Percentiles rank a stretch among this genome's conserved stretches.
Conservation (phyloP, 345 rosid species). For the Reutealis trisperma region DNA sequence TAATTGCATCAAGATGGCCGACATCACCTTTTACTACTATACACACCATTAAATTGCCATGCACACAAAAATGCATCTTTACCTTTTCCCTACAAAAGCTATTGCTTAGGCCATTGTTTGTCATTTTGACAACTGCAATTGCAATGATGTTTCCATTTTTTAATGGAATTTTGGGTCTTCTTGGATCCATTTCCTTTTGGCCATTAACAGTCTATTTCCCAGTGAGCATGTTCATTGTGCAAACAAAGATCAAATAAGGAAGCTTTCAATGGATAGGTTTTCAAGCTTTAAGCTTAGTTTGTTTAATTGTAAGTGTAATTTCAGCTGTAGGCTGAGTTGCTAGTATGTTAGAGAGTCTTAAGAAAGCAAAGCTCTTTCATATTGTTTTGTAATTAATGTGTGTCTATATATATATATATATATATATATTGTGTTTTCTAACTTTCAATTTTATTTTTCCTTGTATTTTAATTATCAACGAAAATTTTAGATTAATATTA, state of each 20-base stretch:
- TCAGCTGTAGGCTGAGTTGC: slow-evolving; percentile 25
- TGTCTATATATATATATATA: too few relatives aligned
- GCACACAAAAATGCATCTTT: not conserved
- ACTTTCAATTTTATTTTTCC: too few relatives aligned
- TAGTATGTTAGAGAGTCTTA: slow-evolving; percentile 19
- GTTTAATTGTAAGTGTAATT: slow-evolving; percentile 14
- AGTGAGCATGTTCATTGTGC: slow-evolving; percentile 16
- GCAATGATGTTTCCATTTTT: slow-evolving; percentile 39
- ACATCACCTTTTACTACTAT: slow-evolving; percentile 18
- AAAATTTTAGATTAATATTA: too few relatives aligned
- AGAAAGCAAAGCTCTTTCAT: slow-evolving; percentile 21
- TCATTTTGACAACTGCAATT: slow-evolving; percentile 24
- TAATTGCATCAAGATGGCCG: slow-evolving; percentile 22
- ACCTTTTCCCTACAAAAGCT: slow-evolving; percentile 3
- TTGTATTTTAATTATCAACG: too few relatives aligned
- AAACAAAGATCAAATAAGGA: slow-evolving; percentile 17
- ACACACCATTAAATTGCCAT: slow-evolving; percentile 16
- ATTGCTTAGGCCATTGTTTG: slow-evolving; percentile 21
- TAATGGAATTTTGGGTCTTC: slow-evolving; percentile 24
- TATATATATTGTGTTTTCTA: too few relatives aligned
- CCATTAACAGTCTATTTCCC: slow-evolving; percentile 24
- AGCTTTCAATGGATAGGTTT: slow-evolving; percentile 5
- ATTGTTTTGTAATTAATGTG: not conserved
- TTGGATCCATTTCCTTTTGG: slow-evolving; percentile 23
- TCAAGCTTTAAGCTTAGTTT: slow-evolving; percentile 5